A percentile compares a stretch with the other conserved stretches of the same genome.
These are phyloP conservation scores for Candida orba DNA, from an alignment of 805 yeast species.

Conservation along the genomic window DNA sequence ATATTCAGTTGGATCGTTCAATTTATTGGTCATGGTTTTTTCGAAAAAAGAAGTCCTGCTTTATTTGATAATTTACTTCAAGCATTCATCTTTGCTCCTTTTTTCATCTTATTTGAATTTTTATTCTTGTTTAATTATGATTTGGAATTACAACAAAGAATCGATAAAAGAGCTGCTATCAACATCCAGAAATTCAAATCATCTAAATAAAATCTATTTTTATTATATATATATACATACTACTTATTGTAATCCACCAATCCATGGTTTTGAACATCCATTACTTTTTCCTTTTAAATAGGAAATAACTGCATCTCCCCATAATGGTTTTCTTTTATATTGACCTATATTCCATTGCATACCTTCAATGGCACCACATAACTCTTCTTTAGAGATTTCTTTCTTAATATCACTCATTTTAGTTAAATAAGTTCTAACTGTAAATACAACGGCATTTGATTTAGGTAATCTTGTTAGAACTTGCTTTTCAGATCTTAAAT, in stretches of 20 bases:
- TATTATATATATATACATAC: too few species aligned
- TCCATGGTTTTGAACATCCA: slow-evolving; percentile 24
- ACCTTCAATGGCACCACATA: slow-evolving; percentile 57
- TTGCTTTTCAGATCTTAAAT: slow-evolving; percentile 56
- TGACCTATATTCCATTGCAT: slow-evolving; percentile 50
- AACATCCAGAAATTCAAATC: slow-evolving; percentile 23
- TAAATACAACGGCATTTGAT: slow-evolving; percentile 39
- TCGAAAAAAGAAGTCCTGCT: slow-evolving; percentile 83
- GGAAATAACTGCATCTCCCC: slow-evolving; percentile 60
- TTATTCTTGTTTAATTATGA: slow-evolving; percentile 62
- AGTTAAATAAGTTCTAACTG: slow-evolving; percentile 51
- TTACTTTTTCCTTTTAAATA: slow-evolving; percentile 32
- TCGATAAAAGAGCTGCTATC: slow-evolving; percentile 29
- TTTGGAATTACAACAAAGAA: slow-evolving; percentile 31
- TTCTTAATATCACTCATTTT: slow-evolving; percentile 41
- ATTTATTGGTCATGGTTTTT: slow-evolving; percentile 80
- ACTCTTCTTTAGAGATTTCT: slow-evolving; percentile 42
- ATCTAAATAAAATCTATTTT: not conserved
- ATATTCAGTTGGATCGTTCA: slow-evolving; percentile 69
- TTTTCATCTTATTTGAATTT: slow-evolving; percentile 74
- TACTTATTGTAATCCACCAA: slow-evolving; percentile 7
- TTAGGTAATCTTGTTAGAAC: slow-evolving; percentile 44
- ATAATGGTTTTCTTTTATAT: slow-evolving; percentile 56
- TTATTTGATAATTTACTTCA: slow-evolving; percentile 74
- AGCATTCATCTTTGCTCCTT: slow-evolving; percentile 87